These are phyloP conservation scores for Wickerhamomyces alni DNA, from an alignment of 805 yeast species.

Conservation along the genomic window DNA sequence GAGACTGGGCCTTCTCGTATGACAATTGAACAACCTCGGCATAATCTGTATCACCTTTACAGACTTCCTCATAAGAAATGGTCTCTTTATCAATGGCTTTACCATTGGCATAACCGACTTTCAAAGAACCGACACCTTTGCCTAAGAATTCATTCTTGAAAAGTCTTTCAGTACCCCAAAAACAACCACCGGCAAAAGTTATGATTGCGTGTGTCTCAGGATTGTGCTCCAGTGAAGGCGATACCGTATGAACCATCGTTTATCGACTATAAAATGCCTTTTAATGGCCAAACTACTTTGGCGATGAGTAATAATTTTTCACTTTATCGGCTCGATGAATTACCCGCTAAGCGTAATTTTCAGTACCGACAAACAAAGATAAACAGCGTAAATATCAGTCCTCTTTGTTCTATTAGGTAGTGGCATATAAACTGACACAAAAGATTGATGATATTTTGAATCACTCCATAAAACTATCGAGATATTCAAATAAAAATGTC, in stretches of 20 bases:
- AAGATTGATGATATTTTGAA: too few species aligned
- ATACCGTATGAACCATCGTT: constrained; percentile 1
- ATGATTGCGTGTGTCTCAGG: not conserved
- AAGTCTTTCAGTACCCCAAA: constrained; percentile 86
- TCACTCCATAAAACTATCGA: too few species aligned
- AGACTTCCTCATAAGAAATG: constrained; percentile 6
- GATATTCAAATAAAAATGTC: too few species aligned
- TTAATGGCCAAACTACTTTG: too few species aligned
- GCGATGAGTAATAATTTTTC: too few species aligned
- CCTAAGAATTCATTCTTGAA: constrained; percentile 59
- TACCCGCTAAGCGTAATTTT: too few species aligned
- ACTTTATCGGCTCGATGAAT: too few species aligned
- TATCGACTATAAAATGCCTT: not conserved
- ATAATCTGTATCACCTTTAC: constrained; percentile 52
- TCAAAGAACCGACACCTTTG: constrained; percentile 52
- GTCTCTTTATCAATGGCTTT: not conserved
- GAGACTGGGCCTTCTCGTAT: constrained; percentile 62
- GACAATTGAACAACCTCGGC: constrained; percentile 85
- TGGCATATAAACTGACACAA: too few species aligned
- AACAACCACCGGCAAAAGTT: constrained; percentile 34
- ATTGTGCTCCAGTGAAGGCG: constrained; percentile 1
- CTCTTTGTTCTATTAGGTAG: too few species aligned
- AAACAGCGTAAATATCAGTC: too few species aligned
- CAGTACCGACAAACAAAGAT: too few species aligned
- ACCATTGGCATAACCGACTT: constrained; percentile 90